These are phyloP conservation scores for Fusarium virguliforme DNA, from an alignment of 2,329 filamentous ascomycete species.

Conservation along the genomic window DNA sequence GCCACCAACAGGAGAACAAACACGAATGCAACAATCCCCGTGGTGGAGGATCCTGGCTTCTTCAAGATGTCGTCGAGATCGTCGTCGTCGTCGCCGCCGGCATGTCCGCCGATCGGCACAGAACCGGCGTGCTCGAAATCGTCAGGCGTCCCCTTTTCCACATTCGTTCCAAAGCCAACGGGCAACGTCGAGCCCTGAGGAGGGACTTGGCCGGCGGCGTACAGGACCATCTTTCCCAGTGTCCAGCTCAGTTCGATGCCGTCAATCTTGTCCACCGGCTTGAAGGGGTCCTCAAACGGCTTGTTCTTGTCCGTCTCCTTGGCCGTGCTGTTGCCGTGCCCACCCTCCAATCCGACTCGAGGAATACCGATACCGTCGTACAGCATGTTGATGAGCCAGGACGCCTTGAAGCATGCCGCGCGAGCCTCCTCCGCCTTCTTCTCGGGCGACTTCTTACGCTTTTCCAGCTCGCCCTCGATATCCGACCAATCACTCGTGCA, in stretches of 20 bases:
- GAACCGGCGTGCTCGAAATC: slow-evolving; percentile 91
- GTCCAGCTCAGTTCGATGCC: slow-evolving; percentile 97
- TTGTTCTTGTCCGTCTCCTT: slow-evolving; percentile 77
- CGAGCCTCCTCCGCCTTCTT: slow-evolving; percentile 84
- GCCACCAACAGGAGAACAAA: slow-evolving; percentile 78
- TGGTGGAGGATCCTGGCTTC: slow-evolving; percentile 78
- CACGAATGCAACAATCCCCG: slow-evolving; percentile 84
- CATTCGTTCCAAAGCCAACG: slow-evolving; percentile 94
- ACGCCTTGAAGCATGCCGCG: slow-evolving; percentile 97
- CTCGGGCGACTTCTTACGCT: slow-evolving; percentile 81
- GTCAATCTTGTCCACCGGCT: slow-evolving; percentile 92
- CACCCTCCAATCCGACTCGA: slow-evolving; percentile 82
- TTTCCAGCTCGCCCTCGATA: slow-evolving; percentile 77
- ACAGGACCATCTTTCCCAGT: slow-evolving; percentile 94
- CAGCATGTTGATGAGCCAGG: slow-evolving; percentile 96
- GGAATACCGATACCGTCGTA: slow-evolving; percentile 97
- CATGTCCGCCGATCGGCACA: slow-evolving; percentile 54
- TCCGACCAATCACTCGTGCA: slow-evolving; percentile 87
- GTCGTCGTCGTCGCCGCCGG: slow-evolving; percentile 67
- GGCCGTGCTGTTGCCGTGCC: slow-evolving; percentile 77
- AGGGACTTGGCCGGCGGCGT: slow-evolving; percentile 90
- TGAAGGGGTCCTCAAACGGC: slow-evolving; percentile 85
- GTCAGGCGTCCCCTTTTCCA: slow-evolving; percentile 72
- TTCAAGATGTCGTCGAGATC: slow-evolving; percentile 77
- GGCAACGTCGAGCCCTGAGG: slow-evolving; percentile 74